Conservation (phyloP, 2,329 filamentous ascomycete genomes). For the Hirsutella rhossiliensis region DNA sequence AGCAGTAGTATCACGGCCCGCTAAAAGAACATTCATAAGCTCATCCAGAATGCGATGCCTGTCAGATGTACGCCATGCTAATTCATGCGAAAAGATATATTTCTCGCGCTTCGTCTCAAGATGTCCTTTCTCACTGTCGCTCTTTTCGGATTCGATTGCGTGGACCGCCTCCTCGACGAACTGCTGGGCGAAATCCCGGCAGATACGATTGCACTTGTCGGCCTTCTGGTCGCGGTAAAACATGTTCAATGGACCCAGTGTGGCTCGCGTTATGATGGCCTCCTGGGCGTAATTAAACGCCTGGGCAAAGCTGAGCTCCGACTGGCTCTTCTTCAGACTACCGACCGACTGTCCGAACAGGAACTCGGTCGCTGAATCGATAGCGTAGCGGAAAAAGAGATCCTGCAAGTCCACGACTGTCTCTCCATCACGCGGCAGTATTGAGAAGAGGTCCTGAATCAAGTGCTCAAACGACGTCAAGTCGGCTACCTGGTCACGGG, state of each 20-base stretch:
- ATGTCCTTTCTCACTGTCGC: not conserved
- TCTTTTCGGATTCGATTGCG: not conserved
- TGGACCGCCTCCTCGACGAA: not conserved
- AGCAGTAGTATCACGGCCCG: constrained; percentile 26
- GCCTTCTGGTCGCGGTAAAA: not conserved
- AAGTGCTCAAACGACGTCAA: constrained; percentile 9
- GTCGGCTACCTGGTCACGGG: constrained; percentile 11
- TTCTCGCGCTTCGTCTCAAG: constrained; percentile 1
- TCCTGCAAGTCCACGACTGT: constrained; percentile 31
- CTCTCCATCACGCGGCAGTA: constrained; percentile 6
- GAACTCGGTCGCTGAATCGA: constrained; percentile 43
- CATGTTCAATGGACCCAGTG: not conserved
- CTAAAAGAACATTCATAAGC: constrained; percentile 20
- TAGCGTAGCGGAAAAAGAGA: constrained; percentile 42
- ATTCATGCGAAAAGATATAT: constrained; percentile 13
- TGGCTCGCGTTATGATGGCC: not conserved
- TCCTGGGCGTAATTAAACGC: not conserved
- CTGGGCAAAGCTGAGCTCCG: not conserved
- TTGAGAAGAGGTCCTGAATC: constrained; percentile 20
- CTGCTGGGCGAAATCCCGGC: not conserved
- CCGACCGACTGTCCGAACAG: constrained; percentile 37
- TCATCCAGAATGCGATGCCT: constrained; percentile 7
- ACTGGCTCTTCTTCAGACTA: constrained; percentile 1
- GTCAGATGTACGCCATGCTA: constrained; percentile 5
- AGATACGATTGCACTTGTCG: not conserved